phyloP scores from a whole-genome alignment of 106 monocot genomes.

The Allium cepa region DNA sequence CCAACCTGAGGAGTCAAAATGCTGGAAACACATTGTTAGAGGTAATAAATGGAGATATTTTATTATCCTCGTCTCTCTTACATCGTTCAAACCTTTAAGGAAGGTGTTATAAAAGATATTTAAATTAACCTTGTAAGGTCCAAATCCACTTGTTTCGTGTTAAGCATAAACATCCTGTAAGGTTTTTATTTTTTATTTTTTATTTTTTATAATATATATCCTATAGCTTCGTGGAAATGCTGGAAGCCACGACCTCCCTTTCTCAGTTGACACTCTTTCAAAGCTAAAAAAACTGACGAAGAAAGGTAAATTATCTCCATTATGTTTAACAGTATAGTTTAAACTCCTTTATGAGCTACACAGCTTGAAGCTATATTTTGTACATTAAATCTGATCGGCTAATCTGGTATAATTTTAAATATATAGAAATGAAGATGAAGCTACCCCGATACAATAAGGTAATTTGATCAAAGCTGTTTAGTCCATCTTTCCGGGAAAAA shows the following conservation, averaged over 20 bases:
- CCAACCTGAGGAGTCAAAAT: conserved; percentile 61
- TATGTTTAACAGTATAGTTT: neutral
- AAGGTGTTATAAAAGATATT: too few species aligned
- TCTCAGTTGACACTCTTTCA: conserved; percentile 71
- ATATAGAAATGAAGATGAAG: conserved; percentile 74
- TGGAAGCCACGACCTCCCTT: conserved; percentile 88
- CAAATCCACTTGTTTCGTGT: too few species aligned
- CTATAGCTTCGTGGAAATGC: conserved; percentile 92
- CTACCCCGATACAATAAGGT: conserved; percentile 99
- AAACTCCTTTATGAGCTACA: neutral
- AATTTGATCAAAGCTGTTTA: neutral
- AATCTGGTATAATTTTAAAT: neutral
- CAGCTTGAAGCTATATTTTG: conserved; percentile 28
- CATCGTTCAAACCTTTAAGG: too few species aligned
- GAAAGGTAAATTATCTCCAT: conserved; percentile 35
- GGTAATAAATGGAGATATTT: conserved; percentile 33
- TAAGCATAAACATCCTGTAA: too few species aligned
- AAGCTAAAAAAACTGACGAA: conserved; percentile 57
- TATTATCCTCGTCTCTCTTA: too few species aligned
- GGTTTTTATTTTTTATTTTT: neutral
- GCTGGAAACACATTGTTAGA: conserved; percentile 92
- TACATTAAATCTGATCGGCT: neutral
- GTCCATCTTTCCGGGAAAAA: neutral
- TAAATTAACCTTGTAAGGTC: too few species aligned
- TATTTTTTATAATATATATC: conserved; percentile 7